phyloP scores from a whole-genome alignment of 305 asterid genomes.

The Fraxinus sp. region DNA sequence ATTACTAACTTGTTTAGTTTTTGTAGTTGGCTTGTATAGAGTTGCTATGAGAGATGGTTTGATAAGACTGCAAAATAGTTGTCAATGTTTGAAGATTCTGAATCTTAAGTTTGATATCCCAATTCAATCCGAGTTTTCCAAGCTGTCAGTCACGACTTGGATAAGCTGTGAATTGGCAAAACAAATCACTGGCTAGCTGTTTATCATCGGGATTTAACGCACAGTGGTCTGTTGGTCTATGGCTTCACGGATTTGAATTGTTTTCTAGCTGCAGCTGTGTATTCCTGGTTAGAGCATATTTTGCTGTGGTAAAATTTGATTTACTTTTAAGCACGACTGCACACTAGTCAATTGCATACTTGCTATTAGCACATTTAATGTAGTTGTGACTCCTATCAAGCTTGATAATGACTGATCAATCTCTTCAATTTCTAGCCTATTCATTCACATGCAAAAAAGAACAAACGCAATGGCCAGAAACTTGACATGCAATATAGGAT shows the following conservation, averaged over 20 bases:
- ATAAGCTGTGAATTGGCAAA: background rate
- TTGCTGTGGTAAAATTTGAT: background rate
- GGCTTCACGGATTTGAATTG: background rate
- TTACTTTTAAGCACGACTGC: background rate
- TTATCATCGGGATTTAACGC: background rate
- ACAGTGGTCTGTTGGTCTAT: background rate
- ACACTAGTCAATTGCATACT: background rate
- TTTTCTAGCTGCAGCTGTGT: background rate
- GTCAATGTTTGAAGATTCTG: background rate
- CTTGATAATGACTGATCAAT: background rate
- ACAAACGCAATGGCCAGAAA: background rate
- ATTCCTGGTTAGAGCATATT: background rate
- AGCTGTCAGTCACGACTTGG: background rate
- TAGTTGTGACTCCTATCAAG: background rate
- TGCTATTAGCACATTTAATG: background rate
- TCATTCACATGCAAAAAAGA: background rate
- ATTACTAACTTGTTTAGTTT: background rate
- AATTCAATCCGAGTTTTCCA: background rate
- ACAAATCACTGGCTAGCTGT: background rate
- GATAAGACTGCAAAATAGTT: background rate
- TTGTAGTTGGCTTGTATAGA: background rate
- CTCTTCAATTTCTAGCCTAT: background rate
- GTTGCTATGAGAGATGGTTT: background rate
- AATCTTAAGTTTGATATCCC: background rate
- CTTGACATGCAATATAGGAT: background rate